Base-by-base conservation (phyloP, 495 filamentous ascomycete genomes). In the Aspergillus baeticus region DNA sequence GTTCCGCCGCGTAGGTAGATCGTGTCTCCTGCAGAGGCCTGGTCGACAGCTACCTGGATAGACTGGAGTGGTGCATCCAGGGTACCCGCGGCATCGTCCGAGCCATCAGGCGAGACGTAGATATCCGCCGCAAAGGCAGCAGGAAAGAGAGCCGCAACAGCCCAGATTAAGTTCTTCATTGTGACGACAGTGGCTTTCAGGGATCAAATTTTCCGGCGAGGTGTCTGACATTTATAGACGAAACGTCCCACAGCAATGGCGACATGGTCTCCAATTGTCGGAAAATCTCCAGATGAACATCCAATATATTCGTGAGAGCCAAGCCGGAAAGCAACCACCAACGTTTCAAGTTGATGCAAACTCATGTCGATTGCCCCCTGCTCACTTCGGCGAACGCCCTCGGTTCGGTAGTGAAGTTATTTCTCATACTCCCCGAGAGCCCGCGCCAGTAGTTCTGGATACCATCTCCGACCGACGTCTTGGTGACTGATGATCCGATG, bases 401-500 rank as follows among this genome's bases (percentile, higher is more conserved):
- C 15, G n/a, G 4, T 29, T 29, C 26, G 26, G 26, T 29, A 29
- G 26, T 4, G 3, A 8, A 29, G 46, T 34, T 57, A n/a, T 22
- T 59, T 54, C 43, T 58, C 55, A 46, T 64, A 60, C 53, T 75
- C 67, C 17, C 64, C 57, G 22, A 74, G 51, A 0, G 73, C 70
- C 52, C 59, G 60, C 6, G 61, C 69, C 39, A 90, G 67, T 18
- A 90, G 74, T 26, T 90, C 84, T 0, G 87, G 87, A 70, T 89
- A 91, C 86, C 89, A 93, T 68, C 85, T 69, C 70, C 90, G 83
- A 1, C 88, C 91, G 2, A 96, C 92, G 71, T 96, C 92, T 10
- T 88, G 89, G 70, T 97, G 92, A 54, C 86, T 90, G 72, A 91
- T 96, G 43, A 96, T 77, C 18, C 92, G 76, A 63, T 93, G 93